Base-by-base conservation (phyloP, 352 stramenopile species). In the Globisporangium radiosum region DNA sequence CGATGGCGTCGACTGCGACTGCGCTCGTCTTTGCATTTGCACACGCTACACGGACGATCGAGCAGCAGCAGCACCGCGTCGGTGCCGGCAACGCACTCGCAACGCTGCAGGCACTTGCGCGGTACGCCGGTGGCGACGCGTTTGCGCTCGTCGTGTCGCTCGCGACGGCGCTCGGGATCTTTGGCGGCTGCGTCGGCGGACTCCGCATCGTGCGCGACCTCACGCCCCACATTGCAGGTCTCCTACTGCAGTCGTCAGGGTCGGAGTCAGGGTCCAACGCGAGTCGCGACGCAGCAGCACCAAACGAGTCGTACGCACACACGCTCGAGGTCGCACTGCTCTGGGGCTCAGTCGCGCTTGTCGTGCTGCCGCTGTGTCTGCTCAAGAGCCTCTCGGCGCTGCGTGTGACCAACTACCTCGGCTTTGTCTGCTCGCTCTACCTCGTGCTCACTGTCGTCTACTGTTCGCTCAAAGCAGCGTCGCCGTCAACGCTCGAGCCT, bases 141-240 rank as follows among this genome's bases (percentile, higher is more conserved):
- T 66, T 88, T 38, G 80, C 73, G 33, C 84, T 87, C 63, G 59
- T 87, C 36, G 79, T 92, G 52, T 85, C 81, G 49, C 59, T 86
- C 52, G 75, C 84, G 52, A 90, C 80, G 6, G 78, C 76, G 43
- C 57, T 88, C 39, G 77, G 75, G 19, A 81, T 90, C 60, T 92
- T 79, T 59, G 81, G 79, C 52, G 76, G 77, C 40, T 89, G 79
- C 58, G 77, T 92, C 50, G 81, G 77, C 47, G 87, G 74, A 59
- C 71, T 89, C 51, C 79, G 80, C 56, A 87, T 92, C 51, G 71
- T 89, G 47, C 67, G 69, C 9, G 81, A 92, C 63, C 78, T 92
- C n/a, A 59, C 74, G 15, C 81, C 81, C 11, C 88, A 42, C 48
- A n/a, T 53, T 14, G 48, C 40, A 11, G 7, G 11, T 42, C 19